Evolutionary conservation across 805 yeast species (phyloP), one percentile per base, ranked within the genome.

Genomic region (Yamadazyma laniorum): DNA sequence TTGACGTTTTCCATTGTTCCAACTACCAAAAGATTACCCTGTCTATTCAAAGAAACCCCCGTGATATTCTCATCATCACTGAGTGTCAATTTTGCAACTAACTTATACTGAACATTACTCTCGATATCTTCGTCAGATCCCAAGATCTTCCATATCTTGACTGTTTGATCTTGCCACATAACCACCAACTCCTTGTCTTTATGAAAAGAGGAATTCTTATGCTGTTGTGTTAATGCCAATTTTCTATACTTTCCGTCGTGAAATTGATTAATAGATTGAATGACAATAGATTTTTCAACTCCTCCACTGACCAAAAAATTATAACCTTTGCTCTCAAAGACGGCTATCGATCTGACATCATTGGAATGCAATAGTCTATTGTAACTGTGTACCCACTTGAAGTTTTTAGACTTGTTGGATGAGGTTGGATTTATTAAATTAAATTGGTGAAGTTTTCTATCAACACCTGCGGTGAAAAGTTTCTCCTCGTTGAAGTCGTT

Each of bases 391-490:
- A 84, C 76, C 98, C 98, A 91, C 54, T 80, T 79, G 28, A 63
- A 45, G 5, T 44, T 42, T 25, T 57, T 56, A 14, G 51, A 41
- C 13, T 47, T 44, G 32, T 53, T 56, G 8, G 34, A 29, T 12
- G 32, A 11, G 27, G 32, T 38, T 35, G 45, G 48, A 16, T 51
- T 52, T 3, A 82, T 68, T 36, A 73, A 61, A 43, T 72, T 69
- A 59, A 83, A 86, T 52, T 81, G 84, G 55, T 79, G 85, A 34
- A 93, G 87, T 55, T 89, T 89, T 52, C 97, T 75, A 59, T 93
- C 99, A 33, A 93, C 89, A 51, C 99, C 97, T 4, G 93, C 95
- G 28, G 91, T 76, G 60, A 87, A 91, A 1, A 93, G 68, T 28
- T 74, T 71, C 22, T 79, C 77, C 49, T 85, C 85, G 2, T 65